Evolutionary conservation across 176 grass and related monocot species (phyloP).

Genomic region (Microstegium vimineum): DNA sequence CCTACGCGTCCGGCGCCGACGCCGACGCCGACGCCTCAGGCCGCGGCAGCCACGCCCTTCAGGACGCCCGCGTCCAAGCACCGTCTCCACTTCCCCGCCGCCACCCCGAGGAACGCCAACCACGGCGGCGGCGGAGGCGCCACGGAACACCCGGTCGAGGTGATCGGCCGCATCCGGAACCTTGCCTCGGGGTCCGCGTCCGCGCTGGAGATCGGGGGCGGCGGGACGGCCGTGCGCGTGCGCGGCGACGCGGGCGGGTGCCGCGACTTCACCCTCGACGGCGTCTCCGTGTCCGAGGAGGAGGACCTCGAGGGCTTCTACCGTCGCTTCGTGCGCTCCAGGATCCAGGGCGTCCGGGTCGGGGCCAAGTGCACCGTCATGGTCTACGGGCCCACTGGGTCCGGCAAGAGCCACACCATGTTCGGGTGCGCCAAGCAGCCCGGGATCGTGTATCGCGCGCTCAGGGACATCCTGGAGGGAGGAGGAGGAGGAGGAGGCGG

Average conservation of each 20-base stretch:
- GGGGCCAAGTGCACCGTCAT: slow-evolving; percentile 93
- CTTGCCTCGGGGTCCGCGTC: slow-evolving; percentile 30
- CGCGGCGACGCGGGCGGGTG: slow-evolving; percentile 57
- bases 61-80: slow-evolving; percentile 65
- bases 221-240: slow-evolving; percentile 58
- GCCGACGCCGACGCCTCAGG: slow-evolving; percentile 31
- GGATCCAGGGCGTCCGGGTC: slow-evolving; percentile 63
- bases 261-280: slow-evolving; percentile 92
- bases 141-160: slow-evolving; percentile 89
- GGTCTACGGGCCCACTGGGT: slow-evolving; percentile 84
- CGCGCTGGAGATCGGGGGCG: slow-evolving; percentile 45
- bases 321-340: slow-evolving; percentile 59
- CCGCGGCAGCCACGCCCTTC: slow-evolving; percentile 27
- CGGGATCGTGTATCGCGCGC: slow-evolving; percentile 87
- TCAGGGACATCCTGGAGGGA: slow-evolving; percentile 58
- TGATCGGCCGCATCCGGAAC: slow-evolving; percentile 78
- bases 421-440: slow-evolving; percentile 66
- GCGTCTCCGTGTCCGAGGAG: slow-evolving; percentile 63
- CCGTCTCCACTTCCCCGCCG: slow-evolving; percentile 60
- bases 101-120: slow-evolving; percentile 35
- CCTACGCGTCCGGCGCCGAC: slow-evolving; percentile 18
- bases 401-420: slow-evolving; percentile 93
- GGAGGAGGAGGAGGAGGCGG: background rate
- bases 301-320: slow-evolving; percentile 80
- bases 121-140: slow-evolving; percentile 21